A percentile compares a stretch with the other conserved stretches of the same genome.
Conservation (phyloP, 805 yeast species). For the Yarrowia bubula region DNA sequence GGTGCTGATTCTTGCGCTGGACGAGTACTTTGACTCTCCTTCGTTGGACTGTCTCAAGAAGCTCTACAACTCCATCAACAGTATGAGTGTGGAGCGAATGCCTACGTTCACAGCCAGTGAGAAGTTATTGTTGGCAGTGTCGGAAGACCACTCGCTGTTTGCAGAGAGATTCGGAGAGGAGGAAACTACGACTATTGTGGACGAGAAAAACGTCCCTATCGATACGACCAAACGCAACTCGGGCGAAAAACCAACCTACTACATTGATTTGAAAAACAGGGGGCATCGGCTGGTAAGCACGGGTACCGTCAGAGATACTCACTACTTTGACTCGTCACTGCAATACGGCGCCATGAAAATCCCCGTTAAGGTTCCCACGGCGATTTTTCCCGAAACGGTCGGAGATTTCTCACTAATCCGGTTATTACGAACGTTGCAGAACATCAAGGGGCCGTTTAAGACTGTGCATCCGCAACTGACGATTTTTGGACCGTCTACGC, state of each 20-base stretch:
- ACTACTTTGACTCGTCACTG: conserved; percentile 37
- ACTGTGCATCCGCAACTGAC: conserved; percentile 49
- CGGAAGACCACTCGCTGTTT: conserved; percentile 34
- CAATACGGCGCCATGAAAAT: conserved; percentile 36
- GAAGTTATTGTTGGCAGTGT: conserved; percentile 34
- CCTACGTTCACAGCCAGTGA: conserved; percentile 37
- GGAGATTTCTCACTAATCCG: conserved; percentile 38
- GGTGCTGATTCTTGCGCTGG: conserved; percentile 52
- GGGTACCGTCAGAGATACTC: conserved; percentile 34
- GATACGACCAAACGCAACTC: background rate
- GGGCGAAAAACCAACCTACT: conserved; percentile 30
- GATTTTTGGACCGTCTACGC: conserved; percentile 54
- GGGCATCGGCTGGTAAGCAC: conserved; percentile 31
- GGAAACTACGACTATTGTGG: background rate
- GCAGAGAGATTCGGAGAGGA: conserved; percentile 33
- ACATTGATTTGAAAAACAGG: conserved; percentile 34
- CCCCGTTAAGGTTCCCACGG: conserved; percentile 39
- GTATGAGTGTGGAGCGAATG: conserved; percentile 35
- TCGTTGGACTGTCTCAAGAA: conserved; percentile 31
- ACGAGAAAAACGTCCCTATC: background rate
- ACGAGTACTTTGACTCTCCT: conserved; percentile 44
- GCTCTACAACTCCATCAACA: conserved; percentile 37
- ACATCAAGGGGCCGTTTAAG: conserved; percentile 33
- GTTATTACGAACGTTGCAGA: conserved; percentile 36
- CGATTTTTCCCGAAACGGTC: conserved; percentile 36